Evolutionary conservation across 805 yeast species (phyloP), one percentile per base, ranked within the genome.

Genomic region (Candida coleopterorum): DNA sequence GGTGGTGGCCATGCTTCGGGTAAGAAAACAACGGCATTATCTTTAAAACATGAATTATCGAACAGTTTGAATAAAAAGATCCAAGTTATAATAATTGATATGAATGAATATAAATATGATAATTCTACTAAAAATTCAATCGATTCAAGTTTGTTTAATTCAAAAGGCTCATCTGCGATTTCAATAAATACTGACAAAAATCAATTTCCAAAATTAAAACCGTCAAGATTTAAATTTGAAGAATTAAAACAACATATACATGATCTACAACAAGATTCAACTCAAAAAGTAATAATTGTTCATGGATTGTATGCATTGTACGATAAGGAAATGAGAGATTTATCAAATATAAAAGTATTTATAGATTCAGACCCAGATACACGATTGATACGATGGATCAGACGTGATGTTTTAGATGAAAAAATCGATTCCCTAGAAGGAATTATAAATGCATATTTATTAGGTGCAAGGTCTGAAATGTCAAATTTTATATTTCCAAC

Each of bases 301-400:
- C 80, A 80, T 42, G 97, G 97, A 2, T 62, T 82, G 14, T 89
- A 89, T 52, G 90, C 95, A 0, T 64, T 89, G 17, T 83, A 77
- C 50, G 81, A 85, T 53, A 60, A 62, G 30, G 64, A 63, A 14
- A 56, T 89, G 9, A 59, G 84, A 24, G 62, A 63, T 9, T 42
- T 72, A 50, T 79, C 89, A 0, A 67, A 76, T 1, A 64, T 88
- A 45, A 81, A 77, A 50, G 76, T 89, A 2, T 89, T 81, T 48
- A 69, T 89, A 11, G 93, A 85, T 46, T 74, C 87, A 43, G 97
- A 89, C 57, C 78, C 90, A 1, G 97, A 89, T 56, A 77, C 83
- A 4, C 62, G 96, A 37, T 62, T 89, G 27, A 79, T 86, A n/a
- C 73, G 95, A 45, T 77, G 93, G 83, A 81, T 85, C 32, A 62